A percentile compares a stretch with the other conserved stretches of the same genome.
These are phyloP conservation scores for Tuber umbilicatum DNA, from an alignment of 495 filamentous ascomycete species.

Conservation along the genomic window DNA sequence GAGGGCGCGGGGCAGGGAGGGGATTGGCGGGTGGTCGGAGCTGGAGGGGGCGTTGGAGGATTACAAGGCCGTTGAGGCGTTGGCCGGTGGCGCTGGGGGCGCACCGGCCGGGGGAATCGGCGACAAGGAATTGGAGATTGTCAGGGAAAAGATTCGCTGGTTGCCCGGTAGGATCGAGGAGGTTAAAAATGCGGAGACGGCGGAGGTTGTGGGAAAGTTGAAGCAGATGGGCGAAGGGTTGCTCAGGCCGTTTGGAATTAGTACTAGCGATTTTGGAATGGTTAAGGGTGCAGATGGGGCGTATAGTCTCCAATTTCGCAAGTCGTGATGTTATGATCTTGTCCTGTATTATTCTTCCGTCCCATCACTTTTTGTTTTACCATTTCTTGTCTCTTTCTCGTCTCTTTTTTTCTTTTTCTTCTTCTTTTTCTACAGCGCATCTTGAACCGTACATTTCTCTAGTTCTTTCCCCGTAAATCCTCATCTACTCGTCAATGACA, in stretches of 20 bases:
- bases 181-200: slow-evolving; percentile 78
- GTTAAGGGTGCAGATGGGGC: slow-evolving; percentile 83
- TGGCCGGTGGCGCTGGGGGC: slow-evolving; percentile 3
- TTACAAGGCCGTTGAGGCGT: slow-evolving; percentile 32
- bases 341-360: background rate
- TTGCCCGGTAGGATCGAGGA: slow-evolving; percentile 62
- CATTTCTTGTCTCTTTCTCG: background rate
- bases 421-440: background rate
- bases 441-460: background rate
- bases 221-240: slow-evolving; percentile 88
- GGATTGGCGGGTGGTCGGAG: slow-evolving; percentile 68
- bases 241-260: slow-evolving; percentile 85
- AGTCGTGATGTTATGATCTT: background rate
- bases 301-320: slow-evolving; percentile 59
- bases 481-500: background rate
- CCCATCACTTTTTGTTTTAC: background rate
- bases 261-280: slow-evolving; percentile 89
- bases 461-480: background rate
- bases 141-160: slow-evolving; percentile 56
- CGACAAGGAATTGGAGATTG: slow-evolving; percentile 57
- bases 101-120: slow-evolving; percentile 46
- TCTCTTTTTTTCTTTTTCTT: background rate
- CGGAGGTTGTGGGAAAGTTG: slow-evolving; percentile 93
- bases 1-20: slow-evolving; percentile 66
- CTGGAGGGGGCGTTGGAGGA: slow-evolving; percentile 72